phyloP scores from a whole-genome alignment of 306 rosid species.

The Astragalus membranaceus region DNA sequence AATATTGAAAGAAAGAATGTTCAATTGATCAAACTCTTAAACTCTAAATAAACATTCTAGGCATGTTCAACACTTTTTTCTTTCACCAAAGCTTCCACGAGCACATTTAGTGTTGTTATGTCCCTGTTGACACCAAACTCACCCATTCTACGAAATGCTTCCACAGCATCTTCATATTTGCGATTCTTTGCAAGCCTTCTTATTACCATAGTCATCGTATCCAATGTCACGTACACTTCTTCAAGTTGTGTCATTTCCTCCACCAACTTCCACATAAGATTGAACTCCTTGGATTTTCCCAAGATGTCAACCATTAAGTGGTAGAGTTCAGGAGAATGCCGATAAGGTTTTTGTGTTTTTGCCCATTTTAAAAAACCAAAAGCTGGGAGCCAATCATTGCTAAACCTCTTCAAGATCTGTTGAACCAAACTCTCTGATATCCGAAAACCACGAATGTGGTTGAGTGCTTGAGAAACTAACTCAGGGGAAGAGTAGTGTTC shows the following conservation, averaged over 20 bases:
- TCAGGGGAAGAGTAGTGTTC: slow-evolving; percentile 41
- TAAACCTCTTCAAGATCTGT: slow-evolving; percentile 59
- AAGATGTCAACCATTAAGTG: slow-evolving; percentile 57
- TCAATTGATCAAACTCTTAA: slow-evolving; percentile 41
- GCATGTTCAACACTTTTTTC: slow-evolving; percentile 61
- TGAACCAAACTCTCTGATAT: slow-evolving; percentile 38
- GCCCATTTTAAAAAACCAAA: slow-evolving; percentile 77
- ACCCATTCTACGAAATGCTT: slow-evolving; percentile 43
- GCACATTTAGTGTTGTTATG: slow-evolving; percentile 36
- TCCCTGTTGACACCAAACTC: slow-evolving; percentile 45
- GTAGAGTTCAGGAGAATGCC: slow-evolving; percentile 44
- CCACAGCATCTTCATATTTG: slow-evolving; percentile 46
- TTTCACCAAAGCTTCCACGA: slow-evolving; percentile 69
- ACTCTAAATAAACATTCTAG: slow-evolving; percentile 43
- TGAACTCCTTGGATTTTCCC: slow-evolving; percentile 45
- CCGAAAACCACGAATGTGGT: slow-evolving; percentile 20
- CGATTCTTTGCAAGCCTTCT: slow-evolving; percentile 56
- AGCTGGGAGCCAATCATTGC: slow-evolving; percentile 57
- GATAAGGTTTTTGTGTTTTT: slow-evolving; percentile 56
- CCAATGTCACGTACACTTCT: slow-evolving; percentile 46
- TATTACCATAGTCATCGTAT: slow-evolving; percentile 53
- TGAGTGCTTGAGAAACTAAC: slow-evolving; percentile 39
- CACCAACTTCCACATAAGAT: slow-evolving; percentile 58
- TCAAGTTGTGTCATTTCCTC: slow-evolving; percentile 48
- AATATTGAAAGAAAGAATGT: slow-evolving; percentile 45